Evolutionary conservation across 202 grass and related monocot genomes (phyloP).

Genomic region (Zizania palustris): DNA sequence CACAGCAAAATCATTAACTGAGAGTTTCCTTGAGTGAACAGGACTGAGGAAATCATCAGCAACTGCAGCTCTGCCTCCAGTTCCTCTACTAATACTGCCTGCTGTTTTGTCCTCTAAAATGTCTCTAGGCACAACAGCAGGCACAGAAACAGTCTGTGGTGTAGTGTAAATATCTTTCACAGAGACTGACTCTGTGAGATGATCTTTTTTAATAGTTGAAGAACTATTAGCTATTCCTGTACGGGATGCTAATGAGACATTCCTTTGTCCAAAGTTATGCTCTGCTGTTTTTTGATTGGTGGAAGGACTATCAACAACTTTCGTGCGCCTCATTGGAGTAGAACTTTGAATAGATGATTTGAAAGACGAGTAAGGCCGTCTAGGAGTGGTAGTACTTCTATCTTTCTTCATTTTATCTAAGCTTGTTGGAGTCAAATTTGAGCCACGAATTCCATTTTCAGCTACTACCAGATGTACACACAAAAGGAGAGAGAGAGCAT

Average conservation of each 20-base stretch:
- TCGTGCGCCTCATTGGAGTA: constrained; percentile 50
- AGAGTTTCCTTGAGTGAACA: constrained; percentile 47
- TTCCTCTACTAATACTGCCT: constrained; percentile 49
- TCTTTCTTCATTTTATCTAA: constrained; percentile 54
- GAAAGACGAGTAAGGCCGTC: constrained; percentile 60
- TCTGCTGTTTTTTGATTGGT: constrained; percentile 48
- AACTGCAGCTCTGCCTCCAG: constrained; percentile 38
- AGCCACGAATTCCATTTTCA: constrained; percentile 54
- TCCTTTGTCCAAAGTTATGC: constrained; percentile 39
- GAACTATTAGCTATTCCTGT: constrained; percentile 45
- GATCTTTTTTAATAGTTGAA: constrained; percentile 50
- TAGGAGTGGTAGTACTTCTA: constrained; percentile 45
- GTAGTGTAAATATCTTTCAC: constrained; percentile 74
- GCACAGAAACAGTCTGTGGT: constrained; percentile 48
- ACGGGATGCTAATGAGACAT: constrained; percentile 42
- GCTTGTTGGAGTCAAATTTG: constrained; percentile 49
- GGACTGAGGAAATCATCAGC: constrained; percentile 37
- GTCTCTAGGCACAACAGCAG: constrained; percentile 75
- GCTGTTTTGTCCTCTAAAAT: constrained; percentile 61
- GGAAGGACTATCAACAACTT: constrained; percentile 47
- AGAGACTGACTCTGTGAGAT: constrained; percentile 40
- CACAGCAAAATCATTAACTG: constrained; percentile 36
- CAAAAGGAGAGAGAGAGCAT: background rate
- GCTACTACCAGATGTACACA: constrained; percentile 43
- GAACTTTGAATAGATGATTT: constrained; percentile 56